Conservation (phyloP, 139 green algal species). For the Chlorella sp. region DNA sequence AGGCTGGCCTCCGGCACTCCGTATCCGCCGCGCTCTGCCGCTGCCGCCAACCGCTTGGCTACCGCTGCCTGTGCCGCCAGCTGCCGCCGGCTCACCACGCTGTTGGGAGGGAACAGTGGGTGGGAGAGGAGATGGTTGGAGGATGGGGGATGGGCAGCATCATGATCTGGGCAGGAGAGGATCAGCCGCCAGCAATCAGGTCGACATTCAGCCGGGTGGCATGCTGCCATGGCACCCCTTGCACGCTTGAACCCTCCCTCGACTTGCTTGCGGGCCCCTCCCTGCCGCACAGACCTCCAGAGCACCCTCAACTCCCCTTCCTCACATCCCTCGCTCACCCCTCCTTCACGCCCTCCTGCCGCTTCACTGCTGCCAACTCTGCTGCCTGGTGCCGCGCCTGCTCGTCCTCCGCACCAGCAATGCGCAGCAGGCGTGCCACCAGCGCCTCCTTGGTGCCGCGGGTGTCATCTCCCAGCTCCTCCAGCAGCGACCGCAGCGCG, state of each 20-base stretch:
- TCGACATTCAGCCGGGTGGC: no score
- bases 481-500: constrained; percentile 31
- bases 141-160: no score
- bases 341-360: neutral
- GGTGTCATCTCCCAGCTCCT: constrained; percentile 19
- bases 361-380: neutral
- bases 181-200: no score
- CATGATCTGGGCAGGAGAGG: no score
- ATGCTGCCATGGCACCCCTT: no score
- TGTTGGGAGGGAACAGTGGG: neutral
- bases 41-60: neutral
- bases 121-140: no score
- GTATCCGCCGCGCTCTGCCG: neutral
- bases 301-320: neutral
- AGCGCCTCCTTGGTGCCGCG: constrained; percentile 45
- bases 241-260: no score
- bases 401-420: constrained; percentile 7
- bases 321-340: neutral
- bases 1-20: neutral
- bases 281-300: no score
- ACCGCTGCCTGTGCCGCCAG: neutral
- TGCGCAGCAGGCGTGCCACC: constrained; percentile 36
- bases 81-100: constrained; percentile 26
- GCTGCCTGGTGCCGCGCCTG: neutral
- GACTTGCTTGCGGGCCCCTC: no score